These are phyloP conservation scores for Ochetophila trinervis DNA, from an alignment of 306 rosid genomes.

Conservation along the genomic window DNA sequence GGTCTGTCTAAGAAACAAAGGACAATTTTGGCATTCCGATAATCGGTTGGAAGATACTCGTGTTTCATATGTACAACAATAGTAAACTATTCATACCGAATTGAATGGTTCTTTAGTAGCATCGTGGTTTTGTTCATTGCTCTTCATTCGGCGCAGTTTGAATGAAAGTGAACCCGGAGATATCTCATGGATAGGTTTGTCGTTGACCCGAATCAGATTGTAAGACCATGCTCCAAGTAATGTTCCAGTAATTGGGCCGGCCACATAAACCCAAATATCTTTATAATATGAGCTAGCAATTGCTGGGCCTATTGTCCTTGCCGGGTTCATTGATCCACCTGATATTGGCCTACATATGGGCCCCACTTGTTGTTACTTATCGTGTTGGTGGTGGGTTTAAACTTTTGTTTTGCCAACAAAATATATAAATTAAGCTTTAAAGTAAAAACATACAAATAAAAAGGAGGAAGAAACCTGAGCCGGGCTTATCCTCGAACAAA, in stretches of 20 bases:
- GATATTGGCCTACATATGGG: slow-evolving; percentile 61
- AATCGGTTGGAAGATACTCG: not conserved
- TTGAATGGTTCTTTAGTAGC: slow-evolving; percentile 4
- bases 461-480: too few relatives aligned
- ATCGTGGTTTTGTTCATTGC: not conserved
- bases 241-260: slow-evolving; percentile 71
- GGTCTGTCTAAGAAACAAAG: too few relatives aligned
- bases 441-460: too few relatives aligned
- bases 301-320: slow-evolving; percentile 83
- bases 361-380: not conserved
- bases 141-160: slow-evolving; percentile 29
- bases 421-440: not conserved
- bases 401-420: too few relatives aligned
- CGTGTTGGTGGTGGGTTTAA: not conserved
- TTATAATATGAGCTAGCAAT: slow-evolving; percentile 51
- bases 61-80: not conserved
- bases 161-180: slow-evolving; percentile 30
- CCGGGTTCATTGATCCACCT: slow-evolving; percentile 95
- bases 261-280: slow-evolving; percentile 65
- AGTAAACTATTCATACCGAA: slow-evolving; percentile 15
- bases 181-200: slow-evolving; percentile 21
- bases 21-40: not conserved
- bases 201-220: slow-evolving; percentile 39
- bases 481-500: too few relatives aligned
- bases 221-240: slow-evolving; percentile 64